Conservation (phyloP, 495 filamentous ascomycete genomes). For the Podospora bellae-mahoneyi region DNA sequence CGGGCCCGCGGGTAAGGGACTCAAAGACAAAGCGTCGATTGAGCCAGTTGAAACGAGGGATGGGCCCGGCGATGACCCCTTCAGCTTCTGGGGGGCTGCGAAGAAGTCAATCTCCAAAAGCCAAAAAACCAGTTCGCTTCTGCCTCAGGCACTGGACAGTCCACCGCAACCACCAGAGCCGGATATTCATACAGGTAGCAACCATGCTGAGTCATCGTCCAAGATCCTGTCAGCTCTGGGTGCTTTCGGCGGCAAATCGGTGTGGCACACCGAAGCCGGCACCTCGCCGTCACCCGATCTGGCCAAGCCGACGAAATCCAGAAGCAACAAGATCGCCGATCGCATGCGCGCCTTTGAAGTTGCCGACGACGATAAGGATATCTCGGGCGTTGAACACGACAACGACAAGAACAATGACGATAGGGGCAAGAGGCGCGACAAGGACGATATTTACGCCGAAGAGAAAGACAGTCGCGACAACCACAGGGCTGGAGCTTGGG, state of each 20-base stretch:
- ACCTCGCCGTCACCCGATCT: conserved; percentile 34
- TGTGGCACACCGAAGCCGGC: conserved; percentile 28
- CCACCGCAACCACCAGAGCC: conserved; percentile 17
- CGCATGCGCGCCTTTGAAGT: conserved; percentile 52
- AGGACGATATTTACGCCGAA: background rate
- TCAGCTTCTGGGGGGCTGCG: conserved; percentile 49
- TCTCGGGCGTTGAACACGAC: conserved; percentile 10
- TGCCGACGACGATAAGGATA: conserved; percentile 39
- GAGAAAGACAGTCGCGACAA: background rate
- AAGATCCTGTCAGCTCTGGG: conserved; percentile 37
- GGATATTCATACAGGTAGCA: conserved; percentile 29
- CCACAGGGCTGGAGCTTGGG: conserved; percentile 25
- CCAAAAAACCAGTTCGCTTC: conserved; percentile 27
- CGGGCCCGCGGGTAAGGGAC: conserved; percentile 12
- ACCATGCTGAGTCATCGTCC: conserved; percentile 40
- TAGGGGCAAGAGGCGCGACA: conserved; percentile 30
- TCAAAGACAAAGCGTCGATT: conserved; percentile 18
- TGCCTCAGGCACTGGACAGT: conserved; percentile 14
- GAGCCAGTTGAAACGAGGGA: conserved; percentile 15
- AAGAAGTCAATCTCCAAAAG: conserved; percentile 34
- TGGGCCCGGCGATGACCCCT: conserved; percentile 32
- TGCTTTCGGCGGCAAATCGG: conserved; percentile 26
- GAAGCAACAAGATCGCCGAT: conserved; percentile 49
- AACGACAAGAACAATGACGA: background rate
- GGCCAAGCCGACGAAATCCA: conserved; percentile 36